Evolutionary conservation across 129 eudicot genomes (phyloP), one percentile per base, ranked within the genome.

Genomic region (Rutidosis leptorrhynchoides): DNA sequence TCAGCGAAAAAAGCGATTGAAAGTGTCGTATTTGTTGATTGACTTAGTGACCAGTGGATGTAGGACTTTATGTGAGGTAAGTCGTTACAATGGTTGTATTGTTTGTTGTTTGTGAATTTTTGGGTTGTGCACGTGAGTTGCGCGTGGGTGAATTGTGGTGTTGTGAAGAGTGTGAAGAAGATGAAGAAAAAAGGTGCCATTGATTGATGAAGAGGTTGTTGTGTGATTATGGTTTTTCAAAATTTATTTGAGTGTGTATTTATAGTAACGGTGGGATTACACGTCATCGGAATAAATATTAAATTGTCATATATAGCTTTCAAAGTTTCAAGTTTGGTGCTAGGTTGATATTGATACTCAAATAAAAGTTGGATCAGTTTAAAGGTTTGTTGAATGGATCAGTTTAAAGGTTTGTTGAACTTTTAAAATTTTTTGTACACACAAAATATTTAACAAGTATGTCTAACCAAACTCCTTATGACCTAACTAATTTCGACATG

Each of bases 1-100:
- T 87, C 49, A 2, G 95, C 84, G 3, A 82, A 5, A 74, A 92
- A 92, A 48, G 86, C 96, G 70, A 92, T 7, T 10, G 91, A 75
- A 27, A 92, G 89, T 0, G 88, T n/a, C n/a, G n/a, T 73, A 28
- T 78, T 72, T 22, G 71, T 68, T 19, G 82, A n/a, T 20, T 80
- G 42, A 57, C 76, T 74, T 48, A 59, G 80, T 20, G 96, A 55
- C 82, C 82, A 92, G 65, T 92, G 95, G 69, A 92, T 91, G 78
- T 48, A 79, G 20, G 96, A 83, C 17, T 63, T 45, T 17, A 91
- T 77, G 45, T 78, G 58, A 1, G 90, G 82, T 21, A 91, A 70
- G 43, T 88, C 88, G 71, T 57, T 79, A 74, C 98, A 91, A 57
- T 60, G 82, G 15, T 67, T 32, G 88, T 78, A 91, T 4, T 69